Evolutionary conservation across 2,329 filamentous ascomycete species (phyloP), one percentile per base, ranked within the genome.

Genomic region (Dactylellina cionopaga): DNA sequence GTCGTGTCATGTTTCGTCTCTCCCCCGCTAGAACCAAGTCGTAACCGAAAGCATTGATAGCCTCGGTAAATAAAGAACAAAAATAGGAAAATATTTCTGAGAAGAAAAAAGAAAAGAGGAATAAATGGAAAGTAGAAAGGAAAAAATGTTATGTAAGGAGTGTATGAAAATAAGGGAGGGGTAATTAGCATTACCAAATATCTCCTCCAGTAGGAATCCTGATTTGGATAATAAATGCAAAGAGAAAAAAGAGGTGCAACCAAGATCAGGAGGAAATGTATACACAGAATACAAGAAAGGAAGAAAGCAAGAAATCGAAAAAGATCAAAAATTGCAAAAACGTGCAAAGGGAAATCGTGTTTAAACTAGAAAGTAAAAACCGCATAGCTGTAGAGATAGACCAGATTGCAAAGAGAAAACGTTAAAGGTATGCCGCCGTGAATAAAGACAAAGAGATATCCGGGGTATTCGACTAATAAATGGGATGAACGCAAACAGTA

Each of bases 131-230:
- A 19, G 17, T 25, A 11, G 43, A 46, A 41, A 17, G n/a, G n/a
- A 63, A 63, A 44, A 43, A 15, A 41, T 15, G 19, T 25, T 17
- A 19, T 46, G 19, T 27, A 71, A 46, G 24, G 66, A 71, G 58
- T 64, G 66, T 71, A 35, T 54, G 49, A 56, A 60, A 35, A 35
- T 47, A 54, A 65, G 35, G 35, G 52, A 29, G 43, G 59, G 58
- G 31, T 22, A 17, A 72, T 72, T 72, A 72, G 68, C 68, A 72
- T 72, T 72, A 72, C 51, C 68, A 60, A 72, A 59, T 72, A 65
- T 49, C 59, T 52, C 66, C 68, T 54, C 60, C 39, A 51, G 49
- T 54, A 35, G 19, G 17, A 29, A 41, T 41, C 59, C 68, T 60
- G 44, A 59, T 68, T 47, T 39, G 43, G 31, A 43, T 9, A 37